Evolutionary conservation across 805 yeast species (phyloP).

Genomic region (Cyberlindnera nakhonratchasimensis): DNA sequence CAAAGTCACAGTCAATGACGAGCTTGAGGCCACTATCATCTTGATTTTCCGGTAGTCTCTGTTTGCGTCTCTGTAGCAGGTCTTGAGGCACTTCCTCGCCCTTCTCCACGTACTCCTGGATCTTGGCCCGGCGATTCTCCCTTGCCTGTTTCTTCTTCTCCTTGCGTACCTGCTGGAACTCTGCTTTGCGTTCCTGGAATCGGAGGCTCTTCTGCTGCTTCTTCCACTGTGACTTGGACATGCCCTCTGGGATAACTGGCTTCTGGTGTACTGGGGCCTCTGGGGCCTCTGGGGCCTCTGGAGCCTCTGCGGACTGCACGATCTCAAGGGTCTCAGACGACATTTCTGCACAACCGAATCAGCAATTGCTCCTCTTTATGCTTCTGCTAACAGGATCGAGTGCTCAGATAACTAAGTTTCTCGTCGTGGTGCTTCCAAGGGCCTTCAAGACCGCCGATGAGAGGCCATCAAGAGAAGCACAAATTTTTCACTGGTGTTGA

Average conservation of each 20-base stretch:
- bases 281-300: neutral
- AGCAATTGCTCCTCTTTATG: no score
- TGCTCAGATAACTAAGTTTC: no score
- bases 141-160: constrained; percentile 50
- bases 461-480: no score
- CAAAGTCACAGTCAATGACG: constrained; percentile 87
- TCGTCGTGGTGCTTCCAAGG: neutral
- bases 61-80: constrained; percentile 35
- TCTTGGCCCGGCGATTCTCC: constrained; percentile 37
- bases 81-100: constrained; percentile 41
- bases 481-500: neutral
- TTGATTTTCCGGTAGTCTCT: constrained; percentile 39
- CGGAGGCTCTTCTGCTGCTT: constrained; percentile 53
- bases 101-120: constrained; percentile 33
- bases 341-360: no score
- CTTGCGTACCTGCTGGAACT: constrained; percentile 48
- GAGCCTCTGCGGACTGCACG: neutral
- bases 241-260: constrained; percentile 67
- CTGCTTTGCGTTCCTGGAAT: constrained; percentile 65
- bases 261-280: constrained; percentile 5
- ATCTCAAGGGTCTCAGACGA: neutral
- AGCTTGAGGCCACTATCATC: constrained; percentile 46
- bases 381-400: no score
- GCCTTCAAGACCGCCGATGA: no score
- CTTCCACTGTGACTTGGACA: constrained; percentile 86